A percentile compares a stretch with the other conserved stretches of the same genome.
phyloP scores from a whole-genome alignment of 345 rosid genomes.

The Eutrema heterophyllum region DNA sequence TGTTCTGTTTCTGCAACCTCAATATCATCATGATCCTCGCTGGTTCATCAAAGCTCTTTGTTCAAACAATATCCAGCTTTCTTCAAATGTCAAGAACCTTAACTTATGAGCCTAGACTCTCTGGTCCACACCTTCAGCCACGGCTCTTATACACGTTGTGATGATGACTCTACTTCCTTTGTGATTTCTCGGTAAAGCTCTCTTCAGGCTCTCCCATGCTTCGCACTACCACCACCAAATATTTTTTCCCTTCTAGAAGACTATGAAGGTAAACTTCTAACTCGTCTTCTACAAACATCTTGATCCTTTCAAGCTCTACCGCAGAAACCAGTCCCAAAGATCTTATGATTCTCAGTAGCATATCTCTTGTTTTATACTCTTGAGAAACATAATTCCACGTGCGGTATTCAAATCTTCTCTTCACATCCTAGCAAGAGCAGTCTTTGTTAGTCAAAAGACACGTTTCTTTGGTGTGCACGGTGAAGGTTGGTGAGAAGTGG shows the following conservation, averaged over 20 bases:
- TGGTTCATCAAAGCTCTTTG: neutral
- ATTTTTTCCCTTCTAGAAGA: neutral
- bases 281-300: neutral
- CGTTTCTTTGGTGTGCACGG: too few relatives aligned
- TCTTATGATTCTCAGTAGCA: constrained; percentile 18
- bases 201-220: constrained; percentile 16
- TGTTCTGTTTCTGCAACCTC: too few relatives aligned
- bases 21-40: too few relatives aligned
- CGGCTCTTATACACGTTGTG: constrained; percentile 1
- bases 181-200: neutral
- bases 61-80: constrained; percentile 19
- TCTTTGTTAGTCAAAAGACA: too few relatives aligned
- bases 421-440: neutral
- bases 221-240: constrained; percentile 3
- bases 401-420: neutral
- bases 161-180: constrained; percentile 12
- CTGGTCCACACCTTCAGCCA: neutral
- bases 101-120: neutral
- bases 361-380: constrained; percentile 11
- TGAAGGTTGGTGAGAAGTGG: too few relatives aligned
- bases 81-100: constrained; percentile 14
- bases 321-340: neutral
- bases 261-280: neutral
- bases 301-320: neutral
- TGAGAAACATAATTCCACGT: constrained; percentile 30